Conservation (phyloP, 2,329 filamentous ascomycete genomes). For the Falciphora oryzae region DNA sequence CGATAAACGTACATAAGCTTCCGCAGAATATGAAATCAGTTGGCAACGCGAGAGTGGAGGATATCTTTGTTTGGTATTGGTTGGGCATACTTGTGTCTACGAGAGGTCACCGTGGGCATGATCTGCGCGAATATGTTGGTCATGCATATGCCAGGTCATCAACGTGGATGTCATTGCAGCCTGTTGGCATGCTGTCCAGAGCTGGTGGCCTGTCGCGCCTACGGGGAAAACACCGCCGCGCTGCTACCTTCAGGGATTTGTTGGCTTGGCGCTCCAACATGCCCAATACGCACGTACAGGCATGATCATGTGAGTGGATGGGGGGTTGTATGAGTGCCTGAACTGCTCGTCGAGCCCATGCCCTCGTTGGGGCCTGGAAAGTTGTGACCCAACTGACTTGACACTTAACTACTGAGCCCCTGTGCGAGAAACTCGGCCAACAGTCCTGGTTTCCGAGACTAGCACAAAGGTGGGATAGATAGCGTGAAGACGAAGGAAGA, state of each 20-base stretch:
- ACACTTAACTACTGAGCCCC: too few relatives aligned
- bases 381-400: too few relatives aligned
- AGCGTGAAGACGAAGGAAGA: neutral
- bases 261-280: neutral
- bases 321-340: neutral
- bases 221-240: too few relatives aligned
- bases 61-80: too few relatives aligned
- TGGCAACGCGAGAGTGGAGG: neutral
- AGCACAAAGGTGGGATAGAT: neutral
- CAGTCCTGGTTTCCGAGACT: neutral
- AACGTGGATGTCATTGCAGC: neutral
- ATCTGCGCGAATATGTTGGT: neutral
- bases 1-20: neutral
- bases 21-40: neutral
- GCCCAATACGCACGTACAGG: neutral
- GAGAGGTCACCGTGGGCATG: too few relatives aligned
- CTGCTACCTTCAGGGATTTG: neutral
- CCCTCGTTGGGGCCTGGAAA: too few relatives aligned
- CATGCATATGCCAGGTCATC: neutral
- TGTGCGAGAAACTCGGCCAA: neutral
- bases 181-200: neutral
- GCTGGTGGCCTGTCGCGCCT: neutral
- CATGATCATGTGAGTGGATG: neutral
- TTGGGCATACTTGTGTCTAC: too few relatives aligned
- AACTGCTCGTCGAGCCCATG: too few relatives aligned